Conservation (phyloP, 371 early-diverging fungal genomes). For the Thermomucor indicae-seudaticae region DNA sequence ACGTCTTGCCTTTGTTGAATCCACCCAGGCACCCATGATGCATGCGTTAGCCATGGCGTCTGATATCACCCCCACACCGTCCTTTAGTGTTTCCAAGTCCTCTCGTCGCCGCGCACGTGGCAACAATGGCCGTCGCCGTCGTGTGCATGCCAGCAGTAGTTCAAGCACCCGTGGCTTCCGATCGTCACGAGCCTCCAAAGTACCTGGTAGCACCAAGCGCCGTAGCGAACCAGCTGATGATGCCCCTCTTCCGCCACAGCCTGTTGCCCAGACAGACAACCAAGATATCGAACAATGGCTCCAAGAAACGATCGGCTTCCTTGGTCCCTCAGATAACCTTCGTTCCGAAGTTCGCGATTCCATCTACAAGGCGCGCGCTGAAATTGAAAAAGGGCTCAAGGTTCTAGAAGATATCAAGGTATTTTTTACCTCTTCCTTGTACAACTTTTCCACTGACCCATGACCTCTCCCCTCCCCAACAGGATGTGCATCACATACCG, state of each 20-base stretch:
- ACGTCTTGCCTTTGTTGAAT: slow-evolving; percentile 22
- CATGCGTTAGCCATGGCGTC: slow-evolving; percentile 7
- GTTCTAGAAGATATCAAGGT: slow-evolving; percentile 46
- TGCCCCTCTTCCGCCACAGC: not conserved
- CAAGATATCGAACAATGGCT: slow-evolving; percentile 22
- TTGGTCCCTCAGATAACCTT: slow-evolving; percentile 14
- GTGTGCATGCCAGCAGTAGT: slow-evolving; percentile 7
- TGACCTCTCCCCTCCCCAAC: no score
- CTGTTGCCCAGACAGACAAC: slow-evolving; percentile 2
- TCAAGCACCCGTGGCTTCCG: slow-evolving; percentile 13
- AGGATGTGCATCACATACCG: no score
- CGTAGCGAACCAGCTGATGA: not conserved
- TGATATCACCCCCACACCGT: slow-evolving; percentile 2
- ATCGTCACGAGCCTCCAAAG: slow-evolving; percentile 2
- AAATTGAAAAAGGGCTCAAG: slow-evolving; percentile 46
- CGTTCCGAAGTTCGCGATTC: slow-evolving; percentile 39
- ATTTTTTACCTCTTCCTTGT: no score
- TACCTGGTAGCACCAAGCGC: not conserved
- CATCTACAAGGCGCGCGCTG: slow-evolving; percentile 49
- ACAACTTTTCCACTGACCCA: no score
- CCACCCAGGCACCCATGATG: slow-evolving; percentile 13
- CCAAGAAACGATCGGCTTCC: slow-evolving; percentile 14
- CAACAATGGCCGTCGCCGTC: slow-evolving; percentile 17
- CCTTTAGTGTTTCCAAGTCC: no score
- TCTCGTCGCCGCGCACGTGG: slow-evolving; percentile 1